Evolutionary conservation across 2,329 filamentous ascomycete genomes (phyloP).

Genomic region (Elsinoe arachidis): DNA sequence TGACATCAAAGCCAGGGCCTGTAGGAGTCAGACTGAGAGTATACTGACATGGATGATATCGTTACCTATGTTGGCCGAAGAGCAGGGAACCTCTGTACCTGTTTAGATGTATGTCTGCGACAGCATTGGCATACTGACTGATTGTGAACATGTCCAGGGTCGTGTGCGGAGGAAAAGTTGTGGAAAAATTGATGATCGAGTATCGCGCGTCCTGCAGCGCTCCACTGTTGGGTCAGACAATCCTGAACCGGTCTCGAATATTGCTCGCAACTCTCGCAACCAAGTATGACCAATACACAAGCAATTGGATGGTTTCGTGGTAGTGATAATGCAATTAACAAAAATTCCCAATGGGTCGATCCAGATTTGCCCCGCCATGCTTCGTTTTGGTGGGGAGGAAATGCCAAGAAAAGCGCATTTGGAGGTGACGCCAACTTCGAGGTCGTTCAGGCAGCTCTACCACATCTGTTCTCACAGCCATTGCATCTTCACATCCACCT

Average conservation of each 20-base stretch:
- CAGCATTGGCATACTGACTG: constrained; percentile 15
- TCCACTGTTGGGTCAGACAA: too few relatives aligned
- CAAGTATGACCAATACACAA: too few relatives aligned
- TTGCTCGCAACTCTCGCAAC: not conserved
- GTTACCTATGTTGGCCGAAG: constrained; percentile 83
- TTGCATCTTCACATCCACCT: not conserved
- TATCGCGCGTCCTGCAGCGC: not conserved
- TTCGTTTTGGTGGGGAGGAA: not conserved
- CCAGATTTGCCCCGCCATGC: constrained; percentile 6
- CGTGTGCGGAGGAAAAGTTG: not conserved
- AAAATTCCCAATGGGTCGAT: not conserved
- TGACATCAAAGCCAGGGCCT: constrained; percentile 91
- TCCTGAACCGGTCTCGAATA: not conserved
- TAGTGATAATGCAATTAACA: not conserved
- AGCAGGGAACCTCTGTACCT: constrained; percentile 62
- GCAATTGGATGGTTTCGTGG: not conserved
- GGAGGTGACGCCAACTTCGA: constrained; percentile 3
- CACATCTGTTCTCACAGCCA: not conserved
- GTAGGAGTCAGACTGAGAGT: not conserved
- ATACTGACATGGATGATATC: constrained; percentile 12
- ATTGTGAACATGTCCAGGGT: constrained; percentile 20
- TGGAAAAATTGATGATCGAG: not conserved
- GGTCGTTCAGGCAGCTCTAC: not conserved
- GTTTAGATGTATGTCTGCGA: not conserved
- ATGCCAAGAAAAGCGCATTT: not conserved